Percentiles rank a stretch among this genome's conserved stretches.
Conservation (phyloP, 2,329 filamentous ascomycete genomes). For the Colletotrichum spinosum region DNA sequence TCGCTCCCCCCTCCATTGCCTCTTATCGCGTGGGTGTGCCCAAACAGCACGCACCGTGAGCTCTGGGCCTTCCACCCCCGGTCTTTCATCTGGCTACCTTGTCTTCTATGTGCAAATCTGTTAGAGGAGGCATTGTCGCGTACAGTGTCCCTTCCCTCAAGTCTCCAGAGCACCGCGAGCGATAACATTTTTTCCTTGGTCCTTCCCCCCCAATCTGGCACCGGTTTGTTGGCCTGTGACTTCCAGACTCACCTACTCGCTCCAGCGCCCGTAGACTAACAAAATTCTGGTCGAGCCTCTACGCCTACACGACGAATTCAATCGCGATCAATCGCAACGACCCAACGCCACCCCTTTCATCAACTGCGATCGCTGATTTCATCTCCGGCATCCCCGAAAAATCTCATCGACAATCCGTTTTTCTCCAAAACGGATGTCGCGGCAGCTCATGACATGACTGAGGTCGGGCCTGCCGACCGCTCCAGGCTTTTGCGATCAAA, state of each 20-base stretch:
- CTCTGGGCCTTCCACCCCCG: conserved; percentile 24
- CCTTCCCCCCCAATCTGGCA: conserved; percentile 37
- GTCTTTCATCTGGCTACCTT: conserved; percentile 6
- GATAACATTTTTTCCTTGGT: conserved; percentile 39
- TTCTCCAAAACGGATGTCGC: conserved; percentile 76
- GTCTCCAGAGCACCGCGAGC: conserved; percentile 9
- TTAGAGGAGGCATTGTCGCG: conserved; percentile 9
- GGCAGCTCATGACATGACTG: conserved; percentile 76
- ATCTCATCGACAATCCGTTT: conserved; percentile 64
- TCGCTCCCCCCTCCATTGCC: too few species aligned
- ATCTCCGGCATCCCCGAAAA: conserved; percentile 46
- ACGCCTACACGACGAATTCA: conserved; percentile 38
- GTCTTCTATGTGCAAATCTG: conserved; percentile 1
- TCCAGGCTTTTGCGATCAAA: conserved; percentile 75
- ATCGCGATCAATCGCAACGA: conserved; percentile 39
- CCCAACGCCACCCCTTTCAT: conserved; percentile 37
- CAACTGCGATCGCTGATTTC: conserved; percentile 43
- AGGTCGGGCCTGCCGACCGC: conserved; percentile 75
- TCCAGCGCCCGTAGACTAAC: conserved; percentile 35
- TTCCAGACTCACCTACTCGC: conserved; percentile 34
- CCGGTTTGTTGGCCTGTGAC: conserved; percentile 33
- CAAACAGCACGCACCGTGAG: conserved; percentile 26
- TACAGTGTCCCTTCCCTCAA: conserved; percentile 20
- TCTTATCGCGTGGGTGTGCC: conserved; percentile 30
- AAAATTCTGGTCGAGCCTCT: conserved; percentile 38